Percentiles rank a stretch among this genome's conserved stretches.
These are phyloP conservation scores for Scutellaria galericulata DNA, from an alignment of 257 asterid genomes.

Conservation along the genomic window DNA sequence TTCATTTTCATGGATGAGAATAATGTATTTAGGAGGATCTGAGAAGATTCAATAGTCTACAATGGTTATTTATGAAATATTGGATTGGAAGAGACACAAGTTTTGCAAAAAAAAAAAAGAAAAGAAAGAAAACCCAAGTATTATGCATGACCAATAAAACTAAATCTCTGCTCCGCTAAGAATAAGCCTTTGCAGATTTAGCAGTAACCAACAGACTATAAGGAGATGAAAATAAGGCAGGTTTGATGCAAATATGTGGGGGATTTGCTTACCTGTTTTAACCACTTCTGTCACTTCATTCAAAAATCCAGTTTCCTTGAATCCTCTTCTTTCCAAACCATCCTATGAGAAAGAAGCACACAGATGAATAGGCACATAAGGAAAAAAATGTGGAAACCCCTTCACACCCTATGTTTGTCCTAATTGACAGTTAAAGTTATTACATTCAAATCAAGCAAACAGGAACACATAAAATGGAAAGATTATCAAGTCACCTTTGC, in stretches of 20 bases:
- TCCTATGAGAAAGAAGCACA: slow-evolving; percentile 55
- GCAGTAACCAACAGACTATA: neutral
- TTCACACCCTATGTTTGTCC: slow-evolving; percentile 7
- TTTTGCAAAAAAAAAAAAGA: neutral
- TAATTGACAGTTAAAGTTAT: slow-evolving; percentile 1
- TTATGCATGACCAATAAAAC: neutral
- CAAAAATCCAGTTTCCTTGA: slow-evolving; percentile 85
- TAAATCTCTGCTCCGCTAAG: neutral
- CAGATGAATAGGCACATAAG: slow-evolving; percentile 8
- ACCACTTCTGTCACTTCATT: slow-evolving; percentile 92
- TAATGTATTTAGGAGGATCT: neutral
- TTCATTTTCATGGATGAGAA: neutral
- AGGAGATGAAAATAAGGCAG: neutral
- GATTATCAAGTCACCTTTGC: slow-evolving; percentile 55
- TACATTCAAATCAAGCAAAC: slow-evolving; percentile 7
- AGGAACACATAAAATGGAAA: neutral
- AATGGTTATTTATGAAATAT: neutral
- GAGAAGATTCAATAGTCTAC: neutral
- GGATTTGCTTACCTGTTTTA: slow-evolving; percentile 58
- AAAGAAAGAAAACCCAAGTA: neutral
- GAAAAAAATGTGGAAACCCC: slow-evolving; percentile 7
- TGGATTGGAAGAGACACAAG: slow-evolving; percentile 7
- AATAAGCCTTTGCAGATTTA: slow-evolving; percentile 1
- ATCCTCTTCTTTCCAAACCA: slow-evolving; percentile 97
- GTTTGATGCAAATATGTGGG: neutral